These are phyloP conservation scores for Inonotus obliquus DNA, from an alignment of 1,284 basidiomycete genomes.

Conservation along the genomic window DNA sequence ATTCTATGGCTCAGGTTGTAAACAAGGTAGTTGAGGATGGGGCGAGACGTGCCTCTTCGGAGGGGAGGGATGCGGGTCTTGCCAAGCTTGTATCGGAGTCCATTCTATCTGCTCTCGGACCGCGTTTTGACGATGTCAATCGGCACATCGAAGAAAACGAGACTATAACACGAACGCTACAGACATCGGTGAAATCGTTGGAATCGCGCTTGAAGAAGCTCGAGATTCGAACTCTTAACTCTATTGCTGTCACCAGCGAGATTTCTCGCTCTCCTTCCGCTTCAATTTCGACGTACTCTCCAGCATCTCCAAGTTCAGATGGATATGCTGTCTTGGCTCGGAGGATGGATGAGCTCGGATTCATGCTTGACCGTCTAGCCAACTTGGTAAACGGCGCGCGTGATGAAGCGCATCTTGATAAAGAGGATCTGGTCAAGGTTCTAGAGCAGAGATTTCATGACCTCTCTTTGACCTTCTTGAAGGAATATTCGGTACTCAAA, in stretches of 20 bases:
- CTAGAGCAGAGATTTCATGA: not conserved
- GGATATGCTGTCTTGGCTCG: not conserved
- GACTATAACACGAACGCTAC: not conserved
- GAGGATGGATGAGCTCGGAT: not conserved
- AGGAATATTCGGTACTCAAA: not conserved
- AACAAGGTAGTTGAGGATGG: not conserved
- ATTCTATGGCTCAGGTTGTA: not conserved
- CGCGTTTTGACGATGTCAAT: not conserved
- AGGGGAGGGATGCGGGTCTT: not conserved
- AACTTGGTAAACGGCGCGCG: not conserved
- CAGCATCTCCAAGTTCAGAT: not conserved
- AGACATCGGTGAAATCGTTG: not conserved
- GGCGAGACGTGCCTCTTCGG: not conserved
- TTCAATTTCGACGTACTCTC: not conserved
- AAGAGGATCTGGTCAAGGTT: not conserved
- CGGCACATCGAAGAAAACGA: not conserved
- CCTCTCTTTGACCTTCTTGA: not conserved
- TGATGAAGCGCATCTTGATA: conserved; percentile 5
- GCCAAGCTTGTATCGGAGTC: not conserved
- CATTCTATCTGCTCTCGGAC: not conserved
- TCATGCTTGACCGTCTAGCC: not conserved
- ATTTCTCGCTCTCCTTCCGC: too few species aligned
- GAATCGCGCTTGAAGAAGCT: not conserved
- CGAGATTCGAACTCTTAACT: not conserved
- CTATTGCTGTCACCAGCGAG: too few species aligned